Percentiles rank a stretch among this genome's conserved stretches.
Conservation (phyloP, 2,329 filamentous ascomycete genomes). For the Colletotrichum sp. region DNA sequence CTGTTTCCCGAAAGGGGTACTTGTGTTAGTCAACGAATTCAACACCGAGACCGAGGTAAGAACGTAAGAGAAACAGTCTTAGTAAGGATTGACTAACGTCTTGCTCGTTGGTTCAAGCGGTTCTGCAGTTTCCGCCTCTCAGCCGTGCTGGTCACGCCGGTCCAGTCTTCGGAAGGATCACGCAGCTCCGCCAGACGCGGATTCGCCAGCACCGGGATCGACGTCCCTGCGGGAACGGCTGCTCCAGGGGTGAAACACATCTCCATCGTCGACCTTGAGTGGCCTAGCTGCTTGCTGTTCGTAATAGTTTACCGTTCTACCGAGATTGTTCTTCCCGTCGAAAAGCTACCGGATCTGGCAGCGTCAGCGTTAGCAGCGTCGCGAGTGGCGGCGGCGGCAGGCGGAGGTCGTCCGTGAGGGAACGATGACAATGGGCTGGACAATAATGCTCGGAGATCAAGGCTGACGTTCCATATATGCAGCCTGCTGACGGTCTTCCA, state of each 20-base stretch:
- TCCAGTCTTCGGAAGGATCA: slow-evolving; percentile 35
- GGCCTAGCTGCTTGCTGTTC: neutral
- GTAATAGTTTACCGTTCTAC: neutral
- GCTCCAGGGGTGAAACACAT: slow-evolving; percentile 3
- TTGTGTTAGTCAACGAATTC: neutral
- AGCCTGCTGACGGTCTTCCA: neutral
- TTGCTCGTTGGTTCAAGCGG: slow-evolving; percentile 15
- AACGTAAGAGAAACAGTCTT: neutral
- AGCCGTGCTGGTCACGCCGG: slow-evolving; percentile 30
- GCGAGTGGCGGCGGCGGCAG: neutral
- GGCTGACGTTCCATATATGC: slow-evolving; percentile 1
- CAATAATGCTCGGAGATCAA: neutral
- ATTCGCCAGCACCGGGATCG: slow-evolving; percentile 2
- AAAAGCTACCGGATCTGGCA: neutral
- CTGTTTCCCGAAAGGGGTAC: neutral
- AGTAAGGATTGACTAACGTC: neutral
- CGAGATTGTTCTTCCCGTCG: neutral
- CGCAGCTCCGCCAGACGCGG: neutral
- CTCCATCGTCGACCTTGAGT: neutral
- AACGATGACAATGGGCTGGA: neutral
- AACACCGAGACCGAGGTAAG: neutral
- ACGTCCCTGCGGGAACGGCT: neutral
- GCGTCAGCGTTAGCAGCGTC: neutral
- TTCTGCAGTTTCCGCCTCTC: slow-evolving; percentile 22
- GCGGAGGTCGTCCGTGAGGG: neutral